Base-by-base conservation (phyloP, 805 yeast genomes). In the Kazachstania viticola region DNA sequence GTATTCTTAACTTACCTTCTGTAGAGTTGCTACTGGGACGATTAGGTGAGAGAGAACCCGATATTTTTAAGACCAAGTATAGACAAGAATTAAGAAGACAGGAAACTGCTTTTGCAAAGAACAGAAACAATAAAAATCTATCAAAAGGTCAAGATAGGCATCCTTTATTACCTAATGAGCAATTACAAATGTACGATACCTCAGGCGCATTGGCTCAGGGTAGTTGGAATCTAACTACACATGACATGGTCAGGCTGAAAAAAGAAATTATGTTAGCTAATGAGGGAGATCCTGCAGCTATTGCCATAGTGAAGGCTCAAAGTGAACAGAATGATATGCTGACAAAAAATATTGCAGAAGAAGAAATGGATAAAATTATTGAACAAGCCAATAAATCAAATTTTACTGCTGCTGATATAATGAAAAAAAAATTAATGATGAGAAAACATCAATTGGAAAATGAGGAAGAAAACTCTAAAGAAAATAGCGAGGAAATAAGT, bases 141-240 rank as follows among this genome's bases (percentile, higher is more conserved):
- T 69, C 83, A 3, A 76, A 75, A 45, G 84, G 85, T 2, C 72
- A 74, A 39, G 93, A 82, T 41, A 74, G 69, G 45, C 91, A 84
- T 1, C 91, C 93, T 2, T 61, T 73, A 3, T 58, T 62, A 9
- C 82, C 93, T 0, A 71, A 72, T 32, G 71, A 67, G 14, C 79
- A 75, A 45, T 70, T 87, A 65, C 91, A 91, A 9, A 58, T 85
- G 39, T 76, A 79, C 56, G 79, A 79, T 33, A 73, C 81, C 0
- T 60, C 67, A n/a, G 94, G 95, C 5, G 72, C 79, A 38, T 54
- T 70, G 25, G 83, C 82, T 4, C 73, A 69, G 12, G 84, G 83
- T 4, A 74, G 78, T 1, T 56, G 70, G 37, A 70, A 77, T 31
- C 61, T 81, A 55, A 60, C 75, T 12, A 81, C 82, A 42, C 68